Evolutionary conservation across 306 rosid species (phyloP), one percentile per base, ranked within the genome.

Genomic region (Nissolia schottii): DNA sequence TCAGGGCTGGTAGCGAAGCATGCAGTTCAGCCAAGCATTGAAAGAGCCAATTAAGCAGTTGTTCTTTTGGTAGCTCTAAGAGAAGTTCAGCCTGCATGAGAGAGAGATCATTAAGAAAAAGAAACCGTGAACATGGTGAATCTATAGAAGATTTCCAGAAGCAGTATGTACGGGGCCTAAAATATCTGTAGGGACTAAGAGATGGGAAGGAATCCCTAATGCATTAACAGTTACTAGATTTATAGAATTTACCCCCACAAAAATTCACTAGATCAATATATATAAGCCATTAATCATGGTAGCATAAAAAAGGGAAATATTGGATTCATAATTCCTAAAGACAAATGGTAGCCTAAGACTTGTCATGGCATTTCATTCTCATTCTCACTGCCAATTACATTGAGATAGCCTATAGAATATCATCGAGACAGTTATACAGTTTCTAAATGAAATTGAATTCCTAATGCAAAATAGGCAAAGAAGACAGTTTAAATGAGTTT

Each of bases 21-120:
- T 94, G 91, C 64, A 94, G 92, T 82, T 89, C 97, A 48, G 90
- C 82, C 82, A 94, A 79, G 85, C 98, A 94, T 66, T 91, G 96
- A 67, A 94, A 94, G 70, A 86, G 81, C 98, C 98, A 94, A 76
- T 87, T 86, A 29, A 91, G 85, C 63, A 94, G 95, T 76, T 94
- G 98, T 61, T 89, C 98, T 74, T 84, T 94, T 4, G 97, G 98
- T 45, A 94, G 85, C 90, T 94, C 98, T 45, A 94, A 79, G 56
- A 94, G 96, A 84, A 94, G 97, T 61, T 87, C 94, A 38, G 91
- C 97, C 98, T 93, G 90, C 90, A 80, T 70, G 62, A 71, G 16
- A n/a, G 56, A 5, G 11, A 64, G 67, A 55, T 28, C 60, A 73
- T 6, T 7, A 3, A 8, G 62, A 67, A 34, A 37, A 69, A 35